Base-by-base conservation (phyloP, 139 green algal genomes). In the Chlorokybus atmophyticus region DNA sequence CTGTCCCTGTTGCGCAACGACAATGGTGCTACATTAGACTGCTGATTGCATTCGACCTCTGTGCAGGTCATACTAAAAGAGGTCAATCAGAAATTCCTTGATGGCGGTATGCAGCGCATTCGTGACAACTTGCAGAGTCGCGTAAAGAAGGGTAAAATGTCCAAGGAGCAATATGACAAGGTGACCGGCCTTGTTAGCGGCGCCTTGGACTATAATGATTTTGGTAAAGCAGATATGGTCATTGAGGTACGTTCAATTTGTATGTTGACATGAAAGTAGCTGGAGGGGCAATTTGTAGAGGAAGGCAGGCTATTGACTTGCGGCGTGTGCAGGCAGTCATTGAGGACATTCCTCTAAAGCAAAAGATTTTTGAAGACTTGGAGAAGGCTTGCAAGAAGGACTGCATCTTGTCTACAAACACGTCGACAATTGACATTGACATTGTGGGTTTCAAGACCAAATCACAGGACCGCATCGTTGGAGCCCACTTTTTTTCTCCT, bases 51-150 rank as follows among this genome's bases (percentile, higher is more conserved):
- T n/a, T n/a, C n/a, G n/a, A n/a, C n/a, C n/a, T n/a, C n/a, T n/a
- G n/a, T n/a, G n/a, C n/a, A n/a, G n/a, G n/a, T n/a, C 32, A 4
- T 96, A 27, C 74, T 99, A 6, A 99, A 99, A 79, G 92, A 99
- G 66, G 75, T 99, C 68, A 96, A 97, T 75, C 71, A 94, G 59
- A 76, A 87, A 73, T 95, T 95, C 59, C 75, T 98, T 26, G 74
- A 95, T 25, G 78, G 58, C n/a, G 92, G 92, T 3, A 26, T 99
- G 63, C 66, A 59, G 0, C 81, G 90, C 57, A 80, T 67, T 35
- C 52, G 51, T 29, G 40, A 56, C 59, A 98, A 98, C 80, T 59
- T 98, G 27, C 61, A 59, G 21, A 82, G 62, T 50, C 67, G 77
- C 3, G 85, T 97, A 8, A 93, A 93, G 76, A 95, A 95, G 77